These are phyloP conservation scores for Castanea crenata DNA, from an alignment of 306 rosid species.

Conservation along the genomic window DNA sequence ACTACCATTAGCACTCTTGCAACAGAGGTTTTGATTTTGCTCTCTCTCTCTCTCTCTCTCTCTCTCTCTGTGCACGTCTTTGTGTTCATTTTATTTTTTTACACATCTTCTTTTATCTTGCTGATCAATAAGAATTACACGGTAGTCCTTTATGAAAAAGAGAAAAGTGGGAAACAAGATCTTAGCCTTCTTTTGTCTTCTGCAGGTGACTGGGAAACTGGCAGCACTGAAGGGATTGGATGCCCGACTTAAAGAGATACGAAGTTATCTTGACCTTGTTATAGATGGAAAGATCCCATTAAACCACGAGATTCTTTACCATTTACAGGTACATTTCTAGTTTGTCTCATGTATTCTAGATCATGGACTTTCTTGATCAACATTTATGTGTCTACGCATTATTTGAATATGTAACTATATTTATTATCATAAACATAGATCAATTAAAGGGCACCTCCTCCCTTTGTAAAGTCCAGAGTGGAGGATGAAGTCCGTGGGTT, in stretches of 20 bases:
- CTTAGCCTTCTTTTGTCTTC: constrained; percentile 6
- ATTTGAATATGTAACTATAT: not conserved
- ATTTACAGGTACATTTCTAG: constrained; percentile 60
- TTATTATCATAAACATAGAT: not conserved
- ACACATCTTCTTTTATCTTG: not conserved
- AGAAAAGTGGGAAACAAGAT: not conserved
- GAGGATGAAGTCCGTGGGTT: not conserved
- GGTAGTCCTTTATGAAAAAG: too few species aligned
- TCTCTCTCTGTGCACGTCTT: not conserved
- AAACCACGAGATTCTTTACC: constrained; percentile 87
- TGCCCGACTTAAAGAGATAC: constrained; percentile 71
- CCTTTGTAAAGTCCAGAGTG: not conserved
- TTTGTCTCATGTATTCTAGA: not conserved
- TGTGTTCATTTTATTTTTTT: not conserved
- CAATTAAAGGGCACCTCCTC: not conserved
- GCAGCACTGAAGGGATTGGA: constrained; percentile 90
- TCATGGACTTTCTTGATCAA: not conserved
- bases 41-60: not conserved
- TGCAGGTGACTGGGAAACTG: constrained; percentile 79
- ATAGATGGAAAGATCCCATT: constrained; percentile 75
- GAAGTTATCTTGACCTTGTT: constrained; percentile 78
- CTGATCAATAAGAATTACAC: too few species aligned
- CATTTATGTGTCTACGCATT: not conserved
- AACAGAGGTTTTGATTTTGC: constrained; percentile 50
- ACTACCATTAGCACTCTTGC: constrained; percentile 89